Percentiles rank a stretch among this genome's conserved stretches.
phyloP scores from a whole-genome alignment of 768 basidiomycete species.

The Leccinum subtestaceum region DNA sequence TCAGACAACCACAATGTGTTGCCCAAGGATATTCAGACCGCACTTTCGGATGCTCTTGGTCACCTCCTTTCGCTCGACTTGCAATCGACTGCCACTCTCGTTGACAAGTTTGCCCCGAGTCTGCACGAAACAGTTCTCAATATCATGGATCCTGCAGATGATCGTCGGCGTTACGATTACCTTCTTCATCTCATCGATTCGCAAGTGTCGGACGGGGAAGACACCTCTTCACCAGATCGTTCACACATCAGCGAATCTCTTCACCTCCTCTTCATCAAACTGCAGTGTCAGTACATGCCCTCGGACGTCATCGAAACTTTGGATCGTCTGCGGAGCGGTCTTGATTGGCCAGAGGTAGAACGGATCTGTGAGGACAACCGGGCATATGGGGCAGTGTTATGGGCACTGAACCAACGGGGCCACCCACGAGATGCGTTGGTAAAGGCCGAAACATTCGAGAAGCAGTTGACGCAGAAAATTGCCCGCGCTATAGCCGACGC shows the following conservation, averaged over 20 bases:
- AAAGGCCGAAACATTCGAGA: constrained; percentile 61
- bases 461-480: constrained; percentile 45
- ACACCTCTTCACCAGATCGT: constrained; percentile 34
- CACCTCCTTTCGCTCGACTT: constrained; percentile 61
- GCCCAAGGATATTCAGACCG: constrained; percentile 52
- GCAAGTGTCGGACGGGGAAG: constrained; percentile 42
- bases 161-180: constrained; percentile 68
- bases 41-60: constrained; percentile 59
- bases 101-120: constrained; percentile 66
- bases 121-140: constrained; percentile 66
- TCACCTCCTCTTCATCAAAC: constrained; percentile 60
- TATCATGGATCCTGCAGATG: constrained; percentile 41
- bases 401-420: constrained; percentile 69
- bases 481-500: constrained; percentile 35
- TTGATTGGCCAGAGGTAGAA: constrained; percentile 57
- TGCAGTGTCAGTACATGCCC: constrained; percentile 75
- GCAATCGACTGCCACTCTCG: constrained; percentile 63
- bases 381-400: constrained; percentile 76
- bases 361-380: constrained; percentile 63
- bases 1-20: constrained; percentile 48
- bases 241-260: constrained; percentile 47
- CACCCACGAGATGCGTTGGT: constrained; percentile 61
- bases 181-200: constrained; percentile 67
- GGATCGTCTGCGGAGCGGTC: constrained; percentile 43
- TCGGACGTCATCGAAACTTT: constrained; percentile 60